Conservation (phyloP, 495 filamentous ascomycete genomes). For the Gamarada debralockiae region DNA sequence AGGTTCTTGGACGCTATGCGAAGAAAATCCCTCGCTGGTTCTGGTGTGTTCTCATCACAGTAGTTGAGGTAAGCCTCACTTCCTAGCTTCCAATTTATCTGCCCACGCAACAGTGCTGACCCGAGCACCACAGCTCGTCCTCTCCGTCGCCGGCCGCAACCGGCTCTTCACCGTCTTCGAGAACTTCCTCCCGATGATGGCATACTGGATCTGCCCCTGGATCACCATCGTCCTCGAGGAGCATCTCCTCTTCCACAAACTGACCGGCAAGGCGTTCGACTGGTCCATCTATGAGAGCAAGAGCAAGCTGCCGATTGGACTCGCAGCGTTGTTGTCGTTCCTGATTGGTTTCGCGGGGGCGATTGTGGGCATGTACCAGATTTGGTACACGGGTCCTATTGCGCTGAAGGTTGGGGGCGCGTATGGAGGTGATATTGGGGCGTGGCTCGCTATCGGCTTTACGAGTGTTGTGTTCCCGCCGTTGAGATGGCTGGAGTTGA, state of each 20-base stretch:
- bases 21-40: slow-evolving; percentile 48
- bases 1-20: slow-evolving; percentile 54
- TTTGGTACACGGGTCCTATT: slow-evolving; percentile 63
- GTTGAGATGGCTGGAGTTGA: neutral
- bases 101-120: no score
- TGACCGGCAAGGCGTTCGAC: slow-evolving; percentile 46
- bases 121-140: no score
- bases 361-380: slow-evolving; percentile 61
- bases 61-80: no score
- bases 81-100: no score
- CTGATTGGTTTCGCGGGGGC: slow-evolving; percentile 63
- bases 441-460: neutral
- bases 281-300: slow-evolving; percentile 58
- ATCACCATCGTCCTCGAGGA: slow-evolving; percentile 59
- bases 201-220: slow-evolving; percentile 66
- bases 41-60: slow-evolving; percentile 1
- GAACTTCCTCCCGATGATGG: slow-evolving; percentile 70
- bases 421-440: neutral
- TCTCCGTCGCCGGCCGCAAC: slow-evolving; percentile 57
- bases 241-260: slow-evolving; percentile 52
- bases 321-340: slow-evolving; percentile 58
- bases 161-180: slow-evolving; percentile 59
- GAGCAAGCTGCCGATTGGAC: slow-evolving; percentile 54
- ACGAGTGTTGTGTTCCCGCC: neutral
- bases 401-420: slow-evolving; percentile 35